A percentile compares a stretch with the other conserved stretches of the same genome.
Evolutionary conservation across 2,329 filamentous ascomycete species (phyloP).

Genomic region (Chaetomium sp.): DNA sequence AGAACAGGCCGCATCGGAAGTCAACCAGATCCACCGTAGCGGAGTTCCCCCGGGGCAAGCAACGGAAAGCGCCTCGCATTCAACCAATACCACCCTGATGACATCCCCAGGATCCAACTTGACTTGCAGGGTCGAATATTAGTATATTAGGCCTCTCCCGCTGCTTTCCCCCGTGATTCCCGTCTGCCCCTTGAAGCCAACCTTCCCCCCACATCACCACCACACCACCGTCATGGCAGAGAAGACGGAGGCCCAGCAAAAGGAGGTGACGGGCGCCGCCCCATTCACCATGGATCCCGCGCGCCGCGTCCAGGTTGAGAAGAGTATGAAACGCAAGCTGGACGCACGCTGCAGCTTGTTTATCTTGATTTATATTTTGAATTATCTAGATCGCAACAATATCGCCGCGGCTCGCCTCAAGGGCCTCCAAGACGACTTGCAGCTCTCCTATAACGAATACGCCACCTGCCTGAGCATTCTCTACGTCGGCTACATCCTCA

Average conservation of each 20-base stretch:
- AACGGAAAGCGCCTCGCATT: background rate
- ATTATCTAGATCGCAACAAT: conserved; percentile 71
- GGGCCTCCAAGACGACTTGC: conserved; percentile 63
- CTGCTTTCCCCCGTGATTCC: background rate
- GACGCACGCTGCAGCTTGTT: conserved; percentile 69
- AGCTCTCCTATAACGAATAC: conserved; percentile 60
- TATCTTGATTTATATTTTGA: conserved; percentile 75
- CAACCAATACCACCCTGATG: background rate
- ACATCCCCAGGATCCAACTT: background rate
- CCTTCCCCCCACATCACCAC: background rate
- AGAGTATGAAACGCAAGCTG: conserved; percentile 68
- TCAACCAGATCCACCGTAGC: background rate
- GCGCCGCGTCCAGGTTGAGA: conserved; percentile 61
- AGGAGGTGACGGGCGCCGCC: background rate
- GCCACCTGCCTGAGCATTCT: conserved; percentile 65
- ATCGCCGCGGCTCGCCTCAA: conserved; percentile 67
- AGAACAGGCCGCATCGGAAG: background rate
- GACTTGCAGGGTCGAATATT: background rate
- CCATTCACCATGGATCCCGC: conserved; percentile 41
- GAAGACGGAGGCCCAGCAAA: conserved; percentile 10
- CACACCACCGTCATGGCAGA: conserved; percentile 10
- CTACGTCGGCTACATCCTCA: conserved; percentile 67
- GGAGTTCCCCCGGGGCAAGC: background rate
- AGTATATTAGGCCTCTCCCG: background rate
- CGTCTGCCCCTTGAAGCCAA: background rate